Evolutionary conservation across 495 filamentous ascomycete genomes (phyloP).

Genomic region (Sporormia fimetaria): DNA sequence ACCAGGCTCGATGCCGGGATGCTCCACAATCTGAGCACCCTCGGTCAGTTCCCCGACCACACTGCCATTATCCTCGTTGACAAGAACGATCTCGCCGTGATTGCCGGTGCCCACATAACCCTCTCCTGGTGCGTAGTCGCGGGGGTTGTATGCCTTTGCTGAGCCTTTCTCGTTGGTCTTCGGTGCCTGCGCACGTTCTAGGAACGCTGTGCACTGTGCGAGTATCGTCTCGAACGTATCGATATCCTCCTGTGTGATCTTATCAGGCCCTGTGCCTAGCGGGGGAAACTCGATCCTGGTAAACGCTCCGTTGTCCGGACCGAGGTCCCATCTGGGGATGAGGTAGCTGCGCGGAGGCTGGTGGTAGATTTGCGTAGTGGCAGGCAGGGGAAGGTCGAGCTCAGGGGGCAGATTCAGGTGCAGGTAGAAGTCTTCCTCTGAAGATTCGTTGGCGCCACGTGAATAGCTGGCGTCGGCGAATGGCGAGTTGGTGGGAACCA

Average conservation of each 20-base stretch:
- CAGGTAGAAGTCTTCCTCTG: constrained; percentile 89
- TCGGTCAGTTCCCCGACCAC: constrained; percentile 85
- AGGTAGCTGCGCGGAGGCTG: constrained; percentile 81
- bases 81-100: constrained; percentile 71
- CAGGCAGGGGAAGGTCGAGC: constrained; percentile 78
- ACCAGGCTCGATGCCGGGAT: constrained; percentile 59
- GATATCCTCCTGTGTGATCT: constrained; percentile 75
- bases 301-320: constrained; percentile 76
- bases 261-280: constrained; percentile 49
- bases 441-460: constrained; percentile 43
- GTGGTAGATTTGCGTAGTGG: constrained; percentile 90
- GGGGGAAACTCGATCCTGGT: constrained; percentile 79
- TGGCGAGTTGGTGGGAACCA: constrained; percentile 77
- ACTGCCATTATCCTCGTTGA: constrained; percentile 88
- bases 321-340: constrained; percentile 85
- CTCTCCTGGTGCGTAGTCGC: constrained; percentile 65
- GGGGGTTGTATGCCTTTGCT: constrained; percentile 62
- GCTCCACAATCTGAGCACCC: constrained; percentile 69
- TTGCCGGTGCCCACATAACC: constrained; percentile 46
- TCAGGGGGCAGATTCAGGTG: constrained; percentile 90
- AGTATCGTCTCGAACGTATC: constrained; percentile 96
- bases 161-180: constrained; percentile 29
- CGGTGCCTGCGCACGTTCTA: constrained; percentile 54
- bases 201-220: constrained; percentile 87
- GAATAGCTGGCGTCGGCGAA: constrained; percentile 50